Conservation (phyloP, 2,329 filamentous ascomycete genomes). For the Cladophialophora carrionii region DNA sequence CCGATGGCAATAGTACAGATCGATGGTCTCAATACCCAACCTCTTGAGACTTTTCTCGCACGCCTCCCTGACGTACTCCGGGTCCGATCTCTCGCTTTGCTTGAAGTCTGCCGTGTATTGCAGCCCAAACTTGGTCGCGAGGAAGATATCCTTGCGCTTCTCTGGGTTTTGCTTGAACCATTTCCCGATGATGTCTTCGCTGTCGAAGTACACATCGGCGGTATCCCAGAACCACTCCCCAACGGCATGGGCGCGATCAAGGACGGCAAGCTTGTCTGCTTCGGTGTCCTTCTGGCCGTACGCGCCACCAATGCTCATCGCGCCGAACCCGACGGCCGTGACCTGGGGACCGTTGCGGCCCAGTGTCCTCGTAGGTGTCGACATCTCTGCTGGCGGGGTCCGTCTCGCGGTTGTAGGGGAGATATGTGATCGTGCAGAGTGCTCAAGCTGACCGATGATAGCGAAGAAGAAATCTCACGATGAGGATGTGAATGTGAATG, state of each 20-base stretch:
- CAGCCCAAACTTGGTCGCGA: constrained; percentile 32
- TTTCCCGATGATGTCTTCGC: constrained; percentile 41
- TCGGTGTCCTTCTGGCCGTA: constrained; percentile 5
- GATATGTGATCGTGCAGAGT: not conserved
- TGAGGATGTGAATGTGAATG: not conserved
- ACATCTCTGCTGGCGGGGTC: not conserved
- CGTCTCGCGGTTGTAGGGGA: not conserved
- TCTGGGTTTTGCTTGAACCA: constrained; percentile 32
- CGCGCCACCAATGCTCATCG: constrained; percentile 1
- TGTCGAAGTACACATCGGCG: constrained; percentile 42
- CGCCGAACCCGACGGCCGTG: constrained; percentile 2
- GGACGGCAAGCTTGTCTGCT: constrained; percentile 38
- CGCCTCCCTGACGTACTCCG: constrained; percentile 44
- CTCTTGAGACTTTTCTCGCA: constrained; percentile 45
- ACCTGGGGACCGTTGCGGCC: constrained; percentile 11
- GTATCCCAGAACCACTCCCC: constrained; percentile 42
- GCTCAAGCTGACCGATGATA: not conserved
- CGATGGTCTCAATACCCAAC: constrained; percentile 47
- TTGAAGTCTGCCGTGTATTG: constrained; percentile 1
- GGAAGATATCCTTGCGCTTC: constrained; percentile 33
- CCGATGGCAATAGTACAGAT: constrained; percentile 52
- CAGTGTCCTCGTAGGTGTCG: not conserved
- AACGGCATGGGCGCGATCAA: constrained; percentile 39
- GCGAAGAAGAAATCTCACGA: not conserved
- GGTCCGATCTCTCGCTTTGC: constrained; percentile 40